A percentile compares a stretch with the other conserved stretches of the same genome.
These are phyloP conservation scores for Candida sithepensis DNA, from an alignment of 805 yeast species.

Conservation along the genomic window DNA sequence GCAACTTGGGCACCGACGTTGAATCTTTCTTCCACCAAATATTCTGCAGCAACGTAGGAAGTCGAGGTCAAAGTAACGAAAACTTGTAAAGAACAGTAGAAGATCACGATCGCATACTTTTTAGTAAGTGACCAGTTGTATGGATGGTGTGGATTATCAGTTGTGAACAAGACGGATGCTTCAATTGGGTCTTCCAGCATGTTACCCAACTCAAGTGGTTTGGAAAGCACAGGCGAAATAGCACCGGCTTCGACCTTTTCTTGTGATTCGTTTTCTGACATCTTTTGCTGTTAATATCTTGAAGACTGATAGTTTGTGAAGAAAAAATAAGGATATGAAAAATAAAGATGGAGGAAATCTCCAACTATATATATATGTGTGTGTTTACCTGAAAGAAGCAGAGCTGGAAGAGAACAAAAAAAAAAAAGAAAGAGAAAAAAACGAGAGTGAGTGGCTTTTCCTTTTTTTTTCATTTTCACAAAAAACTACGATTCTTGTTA, in stretches of 20 bases:
- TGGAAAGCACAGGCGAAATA: constrained; percentile 14
- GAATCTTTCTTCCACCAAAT: constrained; percentile 24
- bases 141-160: constrained; percentile 32
- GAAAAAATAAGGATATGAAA: no score
- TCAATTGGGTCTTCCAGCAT: constrained; percentile 27
- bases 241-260: neutral
- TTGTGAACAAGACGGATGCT: constrained; percentile 24
- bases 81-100: constrained; percentile 29
- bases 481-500: neutral
- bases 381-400: neutral
- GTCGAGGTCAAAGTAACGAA: constrained; percentile 33
- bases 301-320: no score
- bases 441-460: neutral
- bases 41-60: constrained; percentile 31
- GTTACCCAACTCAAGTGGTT: constrained; percentile 22
- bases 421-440: neutral
- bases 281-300: neutral
- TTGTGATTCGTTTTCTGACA: neutral
- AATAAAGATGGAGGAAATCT: neutral
- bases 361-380: neutral
- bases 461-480: neutral
- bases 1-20: constrained; percentile 29
- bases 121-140: constrained; percentile 26
- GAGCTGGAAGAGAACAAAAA: no score
- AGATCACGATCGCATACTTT: constrained; percentile 24